Evolutionary conservation across 1,284 basidiomycete genomes (phyloP).

Genomic region (Moniliophthora roreri): DNA sequence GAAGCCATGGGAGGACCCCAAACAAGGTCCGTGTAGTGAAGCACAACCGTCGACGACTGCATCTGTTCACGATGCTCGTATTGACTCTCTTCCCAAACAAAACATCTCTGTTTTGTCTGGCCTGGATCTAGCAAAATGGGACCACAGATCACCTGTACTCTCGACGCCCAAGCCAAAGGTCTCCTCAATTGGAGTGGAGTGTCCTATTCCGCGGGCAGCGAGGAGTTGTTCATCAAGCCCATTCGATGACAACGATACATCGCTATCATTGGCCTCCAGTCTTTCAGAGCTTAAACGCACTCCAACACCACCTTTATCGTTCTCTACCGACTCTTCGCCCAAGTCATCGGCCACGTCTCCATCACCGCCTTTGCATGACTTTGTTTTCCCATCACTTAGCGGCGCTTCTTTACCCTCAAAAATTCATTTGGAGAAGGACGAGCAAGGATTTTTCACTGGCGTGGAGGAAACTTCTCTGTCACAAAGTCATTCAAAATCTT

Average conservation of each 20-base stretch:
- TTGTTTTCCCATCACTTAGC: constrained; percentile 39
- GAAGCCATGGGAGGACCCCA: not conserved
- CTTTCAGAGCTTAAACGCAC: constrained; percentile 24
- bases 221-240: constrained; percentile 23
- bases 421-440: constrained; percentile 41
- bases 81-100: constrained; percentile 25
- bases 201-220: constrained; percentile 22
- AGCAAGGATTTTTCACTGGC: constrained; percentile 40
- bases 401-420: constrained; percentile 22
- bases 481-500: constrained; percentile 11
- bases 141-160: constrained; percentile 33
- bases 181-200: constrained; percentile 19
- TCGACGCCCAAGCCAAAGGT: constrained; percentile 34
- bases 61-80: constrained; percentile 11
- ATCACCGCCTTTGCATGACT: constrained; percentile 29
- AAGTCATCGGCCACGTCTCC: constrained; percentile 17
- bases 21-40: not conserved
- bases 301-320: constrained; percentile 21
- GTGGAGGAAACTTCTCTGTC: constrained; percentile 24
- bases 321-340: constrained; percentile 19
- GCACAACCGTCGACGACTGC: constrained; percentile 17
- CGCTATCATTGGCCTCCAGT: constrained; percentile 39
- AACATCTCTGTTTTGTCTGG: constrained; percentile 35
- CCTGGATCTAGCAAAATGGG: constrained; percentile 32
- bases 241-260: constrained; percentile 37